Percentiles rank a stretch among this genome's conserved stretches.
Conservation (phyloP, 305 asterid genomes). For the Fraxinus velutina region DNA sequence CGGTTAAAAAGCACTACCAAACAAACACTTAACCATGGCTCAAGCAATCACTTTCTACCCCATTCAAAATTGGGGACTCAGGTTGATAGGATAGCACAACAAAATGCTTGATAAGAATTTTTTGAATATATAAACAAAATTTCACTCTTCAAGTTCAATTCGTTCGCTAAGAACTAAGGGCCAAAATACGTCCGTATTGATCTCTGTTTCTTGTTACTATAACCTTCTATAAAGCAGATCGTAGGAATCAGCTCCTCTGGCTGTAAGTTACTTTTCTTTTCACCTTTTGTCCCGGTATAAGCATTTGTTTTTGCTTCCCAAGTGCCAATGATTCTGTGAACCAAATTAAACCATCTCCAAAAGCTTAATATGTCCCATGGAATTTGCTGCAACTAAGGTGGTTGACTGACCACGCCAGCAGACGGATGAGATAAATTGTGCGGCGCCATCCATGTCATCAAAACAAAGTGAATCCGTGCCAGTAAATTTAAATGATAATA, state of each 20-base stretch:
- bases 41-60: neutral
- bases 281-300: neutral
- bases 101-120: neutral
- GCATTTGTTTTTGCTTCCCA: neutral
- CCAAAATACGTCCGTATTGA: constrained; percentile 25
- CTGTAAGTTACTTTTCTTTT: neutral
- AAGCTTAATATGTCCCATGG: constrained; percentile 63
- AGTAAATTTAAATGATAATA: constrained; percentile 61
- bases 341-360: constrained; percentile 73
- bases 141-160: constrained; percentile 21
- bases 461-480: constrained; percentile 65
- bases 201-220: constrained; percentile 23
- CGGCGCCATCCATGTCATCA: constrained; percentile 60
- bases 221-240: neutral
- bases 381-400: constrained; percentile 88
- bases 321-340: neutral
- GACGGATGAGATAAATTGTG: constrained; percentile 85
- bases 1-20: neutral
- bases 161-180: constrained; percentile 23
- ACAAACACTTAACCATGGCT: neutral
- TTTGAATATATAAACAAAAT: neutral
- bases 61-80: neutral
- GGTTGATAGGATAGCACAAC: neutral
- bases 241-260: neutral
- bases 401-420: constrained; percentile 91